phyloP scores from a whole-genome alignment of 2,329 filamentous ascomycete species.

The Gnomoniopsis sp. region DNA sequence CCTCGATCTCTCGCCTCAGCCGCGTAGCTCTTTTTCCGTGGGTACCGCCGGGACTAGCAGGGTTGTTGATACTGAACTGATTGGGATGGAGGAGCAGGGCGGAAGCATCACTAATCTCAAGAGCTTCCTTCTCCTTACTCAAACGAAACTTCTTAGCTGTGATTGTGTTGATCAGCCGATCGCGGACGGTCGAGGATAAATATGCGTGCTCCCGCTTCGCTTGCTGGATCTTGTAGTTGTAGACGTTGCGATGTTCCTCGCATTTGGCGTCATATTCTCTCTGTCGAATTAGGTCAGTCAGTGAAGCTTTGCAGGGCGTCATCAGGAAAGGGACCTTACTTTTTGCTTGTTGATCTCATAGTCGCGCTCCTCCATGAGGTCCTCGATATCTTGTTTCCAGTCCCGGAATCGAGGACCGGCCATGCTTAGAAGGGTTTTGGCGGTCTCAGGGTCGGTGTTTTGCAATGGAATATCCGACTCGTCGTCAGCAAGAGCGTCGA shows the following conservation, averaged over 20 bases:
- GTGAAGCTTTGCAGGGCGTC: not conserved
- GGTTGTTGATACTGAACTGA: slow-evolving; percentile 65
- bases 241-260: slow-evolving; percentile 55
- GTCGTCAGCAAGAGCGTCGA: slow-evolving; percentile 37
- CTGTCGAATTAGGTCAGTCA: slow-evolving; percentile 33
- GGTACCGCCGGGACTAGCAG: slow-evolving; percentile 59
- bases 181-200: slow-evolving; percentile 58
- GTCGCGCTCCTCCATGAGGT: slow-evolving; percentile 84
- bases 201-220: slow-evolving; percentile 60
- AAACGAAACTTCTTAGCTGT: slow-evolving; percentile 62
- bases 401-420: slow-evolving; percentile 82
- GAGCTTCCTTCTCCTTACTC: slow-evolving; percentile 63
- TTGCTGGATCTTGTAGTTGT: slow-evolving; percentile 60
- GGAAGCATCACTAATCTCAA: slow-evolving; percentile 65
- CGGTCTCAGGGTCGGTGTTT: slow-evolving; percentile 32
- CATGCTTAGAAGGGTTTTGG: slow-evolving; percentile 62
- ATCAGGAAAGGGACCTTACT: slow-evolving; percentile 48
- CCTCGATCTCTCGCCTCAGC: slow-evolving; percentile 58
- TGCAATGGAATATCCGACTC: slow-evolving; percentile 28
- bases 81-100: slow-evolving; percentile 65
- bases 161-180: slow-evolving; percentile 65
- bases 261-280: slow-evolving; percentile 62
- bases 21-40: slow-evolving; percentile 62
- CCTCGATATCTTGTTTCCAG: slow-evolving; percentile 83
- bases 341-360: slow-evolving; percentile 76